Evolutionary conservation across 2,329 filamentous ascomycete genomes (phyloP).

Genomic region (Microdochium trichocladiopsis): DNA sequence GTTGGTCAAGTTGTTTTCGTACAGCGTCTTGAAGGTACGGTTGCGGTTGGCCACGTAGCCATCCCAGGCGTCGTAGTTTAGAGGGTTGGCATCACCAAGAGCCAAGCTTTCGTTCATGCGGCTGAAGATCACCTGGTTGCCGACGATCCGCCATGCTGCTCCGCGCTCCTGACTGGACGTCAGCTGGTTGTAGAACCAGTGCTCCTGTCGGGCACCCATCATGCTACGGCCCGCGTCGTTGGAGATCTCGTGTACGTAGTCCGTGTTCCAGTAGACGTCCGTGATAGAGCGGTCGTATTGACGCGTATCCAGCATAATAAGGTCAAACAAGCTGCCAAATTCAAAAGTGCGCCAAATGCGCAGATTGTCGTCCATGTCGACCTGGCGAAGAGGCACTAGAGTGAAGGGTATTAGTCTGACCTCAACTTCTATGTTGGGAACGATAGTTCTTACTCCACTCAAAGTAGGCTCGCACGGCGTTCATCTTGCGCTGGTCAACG

Average conservation of each 20-base stretch:
- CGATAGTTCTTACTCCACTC: conserved; percentile 52
- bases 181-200: conserved; percentile 62
- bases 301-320: conserved; percentile 63
- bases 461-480: conserved; percentile 63
- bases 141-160: conserved; percentile 63
- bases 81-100: conserved; percentile 17
- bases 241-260: conserved; percentile 42
- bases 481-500: conserved; percentile 67
- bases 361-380: conserved; percentile 63
- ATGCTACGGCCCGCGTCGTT: conserved; percentile 61
- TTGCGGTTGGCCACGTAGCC: conserved; percentile 50
- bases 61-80: conserved; percentile 44
- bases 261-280: conserved; percentile 52
- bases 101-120: conserved; percentile 20
- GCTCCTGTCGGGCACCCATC: conserved; percentile 67
- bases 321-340: conserved; percentile 57
- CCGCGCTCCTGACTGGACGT: conserved; percentile 49
- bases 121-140: conserved; percentile 61
- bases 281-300: conserved; percentile 63
- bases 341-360: conserved; percentile 62
- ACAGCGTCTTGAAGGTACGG: conserved; percentile 52
- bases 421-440: conserved; percentile 2
- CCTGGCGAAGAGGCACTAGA: conserved; percentile 41
- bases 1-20: conserved; percentile 55
- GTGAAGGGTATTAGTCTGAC: conserved; percentile 10